Percentiles rank a stretch among this genome's conserved stretches.
These are phyloP conservation scores for Aspergillus incahuasiensis DNA, from an alignment of 495 filamentous ascomycete species.

Conservation along the genomic window DNA sequence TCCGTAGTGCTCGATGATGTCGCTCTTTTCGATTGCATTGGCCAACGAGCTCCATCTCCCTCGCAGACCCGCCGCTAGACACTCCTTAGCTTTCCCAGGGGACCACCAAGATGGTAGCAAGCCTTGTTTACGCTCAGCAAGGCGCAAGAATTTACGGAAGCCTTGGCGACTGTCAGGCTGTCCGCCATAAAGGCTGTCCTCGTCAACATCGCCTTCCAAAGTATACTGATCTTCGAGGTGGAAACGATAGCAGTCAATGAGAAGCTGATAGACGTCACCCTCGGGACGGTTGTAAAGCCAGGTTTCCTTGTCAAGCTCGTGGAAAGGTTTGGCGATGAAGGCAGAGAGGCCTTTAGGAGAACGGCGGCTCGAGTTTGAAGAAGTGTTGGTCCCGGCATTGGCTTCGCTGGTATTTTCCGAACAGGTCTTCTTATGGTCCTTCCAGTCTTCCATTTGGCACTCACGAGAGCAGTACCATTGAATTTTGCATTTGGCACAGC, in stretches of 20 bases:
- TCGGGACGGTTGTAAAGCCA: constrained; percentile 25
- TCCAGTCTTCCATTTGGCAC: constrained; percentile 45
- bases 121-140: constrained; percentile 16
- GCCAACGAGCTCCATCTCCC: constrained; percentile 18
- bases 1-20: constrained; percentile 36
- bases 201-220: constrained; percentile 16
- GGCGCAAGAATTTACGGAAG: constrained; percentile 23
- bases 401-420: constrained; percentile 2
- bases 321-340: constrained; percentile 12
- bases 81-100: constrained; percentile 22
- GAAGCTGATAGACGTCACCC: constrained; percentile 38
- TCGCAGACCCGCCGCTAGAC: constrained; percentile 21
- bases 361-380: background rate
- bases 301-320: constrained; percentile 1
- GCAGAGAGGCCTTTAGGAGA: background rate
- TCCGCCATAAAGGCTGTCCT: constrained; percentile 26
- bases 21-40: constrained; percentile 25
- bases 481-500: constrained; percentile 37
- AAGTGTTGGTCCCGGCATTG: background rate
- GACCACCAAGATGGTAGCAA: constrained; percentile 44
- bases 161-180: constrained; percentile 6
- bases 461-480: constrained; percentile 41
- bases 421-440: constrained; percentile 38
- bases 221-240: constrained; percentile 37
- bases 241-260: constrained; percentile 46